Percentiles rank a stretch among this genome's conserved stretches.
Conservation (phyloP, 192 early-diverging fungal genomes). For the Neocallimastix lanati region DNA sequence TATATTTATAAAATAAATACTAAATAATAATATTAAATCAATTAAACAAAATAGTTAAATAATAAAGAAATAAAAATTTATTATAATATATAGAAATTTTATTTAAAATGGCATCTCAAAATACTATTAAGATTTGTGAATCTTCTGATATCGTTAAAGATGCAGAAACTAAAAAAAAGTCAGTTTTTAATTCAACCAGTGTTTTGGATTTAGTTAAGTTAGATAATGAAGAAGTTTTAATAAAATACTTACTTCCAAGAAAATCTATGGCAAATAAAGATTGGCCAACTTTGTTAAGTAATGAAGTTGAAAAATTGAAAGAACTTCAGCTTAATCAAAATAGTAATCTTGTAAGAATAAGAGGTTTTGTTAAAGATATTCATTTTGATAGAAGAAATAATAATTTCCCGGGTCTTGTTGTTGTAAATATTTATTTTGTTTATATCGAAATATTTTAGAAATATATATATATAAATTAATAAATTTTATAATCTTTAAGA, state of each 20-base stretch:
- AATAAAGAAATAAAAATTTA: background rate
- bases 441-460: too few species aligned
- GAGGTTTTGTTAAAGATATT: background rate
- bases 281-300: background rate
- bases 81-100: background rate
- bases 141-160: background rate
- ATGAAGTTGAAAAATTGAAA: background rate
- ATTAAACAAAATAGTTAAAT: background rate
- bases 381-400: background rate
- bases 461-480: too few species aligned
- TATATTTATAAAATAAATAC: background rate
- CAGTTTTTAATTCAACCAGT: background rate
- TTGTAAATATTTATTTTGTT: background rate
- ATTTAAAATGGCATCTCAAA: background rate
- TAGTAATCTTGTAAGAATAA: background rate
- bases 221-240: background rate
- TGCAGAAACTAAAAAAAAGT: background rate
- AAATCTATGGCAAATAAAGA: background rate
- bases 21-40: background rate
- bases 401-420: background rate
- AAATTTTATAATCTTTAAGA: too few species aligned
- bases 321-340: background rate
- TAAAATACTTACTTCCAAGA: background rate
- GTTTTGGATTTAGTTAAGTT: background rate
- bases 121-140: background rate